phyloP scores from a whole-genome alignment of 257 asterid genomes.

The Perilla frutescens region DNA sequence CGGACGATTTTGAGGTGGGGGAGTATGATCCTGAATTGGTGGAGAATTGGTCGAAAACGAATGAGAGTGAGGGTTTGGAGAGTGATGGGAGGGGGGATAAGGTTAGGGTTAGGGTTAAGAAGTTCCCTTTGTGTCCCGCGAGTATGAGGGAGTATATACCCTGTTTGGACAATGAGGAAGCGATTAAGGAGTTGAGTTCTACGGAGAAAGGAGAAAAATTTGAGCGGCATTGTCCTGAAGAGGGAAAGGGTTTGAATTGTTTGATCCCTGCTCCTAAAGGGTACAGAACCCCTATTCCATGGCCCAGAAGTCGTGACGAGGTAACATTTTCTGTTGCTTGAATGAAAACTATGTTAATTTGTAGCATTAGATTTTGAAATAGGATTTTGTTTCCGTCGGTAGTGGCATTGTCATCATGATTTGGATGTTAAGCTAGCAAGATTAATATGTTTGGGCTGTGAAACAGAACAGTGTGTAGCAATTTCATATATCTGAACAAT shows the following conservation, averaged over 20 bases:
- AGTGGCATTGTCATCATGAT: slow-evolving; percentile 14
- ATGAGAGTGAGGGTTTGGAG: slow-evolving; percentile 53
- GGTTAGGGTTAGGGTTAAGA: slow-evolving; percentile 58
- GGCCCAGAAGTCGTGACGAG: slow-evolving; percentile 98
- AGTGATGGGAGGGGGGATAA: slow-evolving; percentile 46
- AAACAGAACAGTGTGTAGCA: neutral
- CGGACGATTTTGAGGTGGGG: slow-evolving; percentile 78
- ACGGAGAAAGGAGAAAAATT: slow-evolving; percentile 79
- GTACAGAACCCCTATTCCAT: slow-evolving; percentile 70
- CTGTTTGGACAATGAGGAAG: slow-evolving; percentile 87
- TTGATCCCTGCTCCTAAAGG: slow-evolving; percentile 90
- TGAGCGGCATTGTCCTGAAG: slow-evolving; percentile 90
- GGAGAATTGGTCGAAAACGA: slow-evolving; percentile 60
- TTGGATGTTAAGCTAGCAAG: slow-evolving; percentile 7
- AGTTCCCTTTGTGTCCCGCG: slow-evolving; percentile 60
- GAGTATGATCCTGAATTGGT: slow-evolving; percentile 68
- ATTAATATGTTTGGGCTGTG: neutral
- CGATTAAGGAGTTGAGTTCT: slow-evolving; percentile 61
- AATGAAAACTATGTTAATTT: slow-evolving; percentile 7
- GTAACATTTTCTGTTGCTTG: slow-evolving; percentile 41
- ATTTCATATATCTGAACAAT: slow-evolving; percentile 13
- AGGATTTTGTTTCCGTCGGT: slow-evolving; percentile 11
- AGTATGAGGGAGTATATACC: slow-evolving; percentile 91
- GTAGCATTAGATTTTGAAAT: slow-evolving; percentile 1
- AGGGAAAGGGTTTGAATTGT: slow-evolving; percentile 71